A percentile compares a stretch with the other conserved stretches of the same genome.
These are phyloP conservation scores for Saccharomycopsis fibuligera DNA, from an alignment of 805 yeast species.

Conservation along the genomic window DNA sequence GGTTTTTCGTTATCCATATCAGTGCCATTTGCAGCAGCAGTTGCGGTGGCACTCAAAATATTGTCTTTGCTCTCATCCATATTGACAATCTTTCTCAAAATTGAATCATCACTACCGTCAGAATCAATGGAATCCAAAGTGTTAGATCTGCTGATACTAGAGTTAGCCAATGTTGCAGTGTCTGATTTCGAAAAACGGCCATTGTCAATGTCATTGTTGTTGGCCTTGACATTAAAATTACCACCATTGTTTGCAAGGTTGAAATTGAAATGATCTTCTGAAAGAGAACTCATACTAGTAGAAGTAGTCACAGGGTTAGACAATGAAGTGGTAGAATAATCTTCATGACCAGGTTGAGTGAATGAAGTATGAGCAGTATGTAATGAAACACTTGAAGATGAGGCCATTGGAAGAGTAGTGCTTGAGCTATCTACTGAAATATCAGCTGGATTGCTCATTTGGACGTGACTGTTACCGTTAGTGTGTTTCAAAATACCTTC, in stretches of 20 bases:
- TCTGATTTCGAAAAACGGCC: not conserved
- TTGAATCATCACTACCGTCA: slow-evolving; percentile 9
- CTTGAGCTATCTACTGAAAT: not conserved
- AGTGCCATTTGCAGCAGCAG: not conserved
- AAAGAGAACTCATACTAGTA: not conserved
- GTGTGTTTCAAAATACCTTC: not conserved
- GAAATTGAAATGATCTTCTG: not conserved
- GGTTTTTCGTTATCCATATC: slow-evolving; percentile 3
- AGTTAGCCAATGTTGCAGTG: not conserved
- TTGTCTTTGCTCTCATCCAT: slow-evolving; percentile 10
- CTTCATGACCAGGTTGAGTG: not conserved
- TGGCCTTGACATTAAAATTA: not conserved
- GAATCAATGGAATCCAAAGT: slow-evolving; percentile 15
- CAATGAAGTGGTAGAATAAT: not conserved
- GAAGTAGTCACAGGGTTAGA: not conserved
- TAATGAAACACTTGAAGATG: not conserved
- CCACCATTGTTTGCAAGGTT: not conserved
- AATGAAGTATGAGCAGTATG: not conserved
- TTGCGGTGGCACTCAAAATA: not conserved
- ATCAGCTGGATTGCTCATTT: not conserved
- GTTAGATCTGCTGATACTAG: slow-evolving; percentile 5
- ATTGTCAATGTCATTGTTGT: not conserved
- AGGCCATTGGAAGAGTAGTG: not conserved
- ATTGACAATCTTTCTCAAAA: slow-evolving; percentile 15
- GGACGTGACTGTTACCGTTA: not conserved